Evolutionary conservation across 257 asterid genomes (phyloP).

Genomic region (Petunia secreta): DNA sequence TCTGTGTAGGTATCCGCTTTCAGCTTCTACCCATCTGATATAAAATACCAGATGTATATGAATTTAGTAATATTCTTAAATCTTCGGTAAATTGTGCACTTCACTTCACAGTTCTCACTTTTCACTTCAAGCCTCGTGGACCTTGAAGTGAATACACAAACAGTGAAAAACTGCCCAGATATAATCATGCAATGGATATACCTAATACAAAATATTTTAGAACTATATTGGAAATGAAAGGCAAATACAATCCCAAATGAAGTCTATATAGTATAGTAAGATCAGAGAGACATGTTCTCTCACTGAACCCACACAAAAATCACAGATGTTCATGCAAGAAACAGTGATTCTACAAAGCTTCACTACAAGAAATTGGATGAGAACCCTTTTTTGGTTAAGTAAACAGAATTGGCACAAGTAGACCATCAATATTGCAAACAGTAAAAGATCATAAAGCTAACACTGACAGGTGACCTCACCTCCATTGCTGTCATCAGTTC

Average conservation of each 20-base stretch:
- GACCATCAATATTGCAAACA: neutral
- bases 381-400: neutral
- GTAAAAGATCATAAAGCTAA: neutral
- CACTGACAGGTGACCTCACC: conserved; percentile 46
- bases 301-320: neutral
- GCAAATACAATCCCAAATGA: conserved; percentile 9
- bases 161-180: neutral
- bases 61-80: too few species aligned
- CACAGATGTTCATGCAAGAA: conserved; percentile 3
- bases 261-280: conserved; percentile 17
- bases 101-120: too few species aligned
- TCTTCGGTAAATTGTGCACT: too few species aligned
- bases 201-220: neutral
- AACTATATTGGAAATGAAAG: neutral
- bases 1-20: too few species aligned
- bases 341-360: neutral
- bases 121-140: too few species aligned
- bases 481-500: conserved; percentile 82
- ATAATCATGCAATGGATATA: conserved; percentile 12
- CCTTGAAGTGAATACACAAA: too few species aligned
- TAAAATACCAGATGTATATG: too few species aligned
- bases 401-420: conserved; percentile 10
- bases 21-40: too few species aligned
- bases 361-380: neutral
- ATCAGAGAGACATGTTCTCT: neutral